Conservation (phyloP, 257 asterid genomes). For the Fraxinus cuspidata region DNA sequence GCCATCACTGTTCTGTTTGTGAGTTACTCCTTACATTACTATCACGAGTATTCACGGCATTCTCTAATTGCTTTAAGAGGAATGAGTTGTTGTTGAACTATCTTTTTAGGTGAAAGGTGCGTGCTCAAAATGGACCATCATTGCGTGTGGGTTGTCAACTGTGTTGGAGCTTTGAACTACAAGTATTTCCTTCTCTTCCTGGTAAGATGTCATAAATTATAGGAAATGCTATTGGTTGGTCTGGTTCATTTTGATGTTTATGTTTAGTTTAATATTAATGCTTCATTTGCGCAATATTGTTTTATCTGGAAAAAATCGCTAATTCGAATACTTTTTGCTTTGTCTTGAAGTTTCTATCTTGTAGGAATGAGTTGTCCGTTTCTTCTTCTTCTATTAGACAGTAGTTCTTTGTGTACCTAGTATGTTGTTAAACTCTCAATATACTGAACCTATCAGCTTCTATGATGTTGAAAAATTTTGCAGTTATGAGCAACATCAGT, state of each 20-base stretch:
- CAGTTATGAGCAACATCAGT: not conserved
- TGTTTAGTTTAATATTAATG: not conserved
- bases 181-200: slow-evolving; percentile 69
- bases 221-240: not conserved
- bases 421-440: not conserved
- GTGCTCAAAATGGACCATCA: slow-evolving; percentile 76
- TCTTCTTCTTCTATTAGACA: not conserved
- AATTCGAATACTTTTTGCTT: no score
- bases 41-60: slow-evolving; percentile 9
- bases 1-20: slow-evolving; percentile 78
- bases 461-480: not conserved
- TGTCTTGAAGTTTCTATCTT: no score
- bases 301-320: not conserved
- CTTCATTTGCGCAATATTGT: not conserved
- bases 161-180: slow-evolving; percentile 75
- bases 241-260: slow-evolving; percentile 16
- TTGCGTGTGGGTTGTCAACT: slow-evolving; percentile 73
- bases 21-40: slow-evolving; percentile 37
- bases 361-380: not conserved
- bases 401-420: not conserved
- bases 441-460: not conserved
- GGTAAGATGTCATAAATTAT: slow-evolving; percentile 35
- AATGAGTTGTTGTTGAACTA: slow-evolving; percentile 21
- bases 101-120: slow-evolving; percentile 63
- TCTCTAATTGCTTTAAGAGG: slow-evolving; percentile 15